Conservation (phyloP, 345 rosid species). For the Syzygium oleosum region DNA sequence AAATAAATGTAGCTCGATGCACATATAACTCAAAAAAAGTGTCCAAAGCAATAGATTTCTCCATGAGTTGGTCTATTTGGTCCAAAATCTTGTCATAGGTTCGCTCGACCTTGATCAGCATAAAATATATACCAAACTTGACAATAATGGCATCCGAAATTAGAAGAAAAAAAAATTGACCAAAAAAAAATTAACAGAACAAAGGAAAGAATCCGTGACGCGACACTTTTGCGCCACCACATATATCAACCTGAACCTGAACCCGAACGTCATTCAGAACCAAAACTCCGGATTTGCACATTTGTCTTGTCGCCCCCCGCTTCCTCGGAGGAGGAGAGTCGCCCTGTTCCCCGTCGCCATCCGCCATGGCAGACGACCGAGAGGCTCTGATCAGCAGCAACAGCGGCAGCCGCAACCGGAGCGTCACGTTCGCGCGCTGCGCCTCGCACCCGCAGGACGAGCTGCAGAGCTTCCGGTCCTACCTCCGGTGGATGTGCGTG, state of each 20-base stretch:
- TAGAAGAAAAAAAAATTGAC: background rate
- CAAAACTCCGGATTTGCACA: background rate
- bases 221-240: background rate
- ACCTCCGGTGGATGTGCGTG: conserved; percentile 81
- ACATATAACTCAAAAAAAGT: background rate
- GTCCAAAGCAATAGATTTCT: rapidly evolving
- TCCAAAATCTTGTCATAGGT: background rate
- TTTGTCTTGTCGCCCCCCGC: background rate
- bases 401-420: background rate
- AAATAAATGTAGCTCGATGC: background rate
- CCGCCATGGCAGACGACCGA: conserved; percentile 29
- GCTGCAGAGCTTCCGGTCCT: conserved; percentile 61
- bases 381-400: conserved; percentile 21
- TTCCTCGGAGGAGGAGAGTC: background rate
- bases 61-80: background rate
- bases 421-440: conserved; percentile 30
- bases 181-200: too few relatives aligned
- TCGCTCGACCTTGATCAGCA: background rate
- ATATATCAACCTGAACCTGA: background rate
- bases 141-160: background rate
- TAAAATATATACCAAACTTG: background rate
- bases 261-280: background rate
- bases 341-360: background rate
- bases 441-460: conserved; percentile 69
- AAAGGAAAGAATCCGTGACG: background rate